phyloP scores from a whole-genome alignment of 345 rosid species.

The Eucalyptus camaldulensis region DNA sequence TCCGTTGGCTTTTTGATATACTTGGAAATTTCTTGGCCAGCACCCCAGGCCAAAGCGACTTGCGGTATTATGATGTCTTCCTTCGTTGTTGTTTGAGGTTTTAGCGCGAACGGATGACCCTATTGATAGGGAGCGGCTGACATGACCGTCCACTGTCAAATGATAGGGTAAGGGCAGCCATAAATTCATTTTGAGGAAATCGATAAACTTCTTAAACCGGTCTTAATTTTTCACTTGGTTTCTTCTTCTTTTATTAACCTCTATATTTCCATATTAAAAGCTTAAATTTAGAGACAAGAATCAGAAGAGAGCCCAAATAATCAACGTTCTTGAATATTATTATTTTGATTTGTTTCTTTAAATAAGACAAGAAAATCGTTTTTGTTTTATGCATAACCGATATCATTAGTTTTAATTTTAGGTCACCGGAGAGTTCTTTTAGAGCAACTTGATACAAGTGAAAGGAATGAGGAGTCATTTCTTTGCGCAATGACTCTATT shows the following conservation, averaged over 20 bases:
- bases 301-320: neutral
- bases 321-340: neutral
- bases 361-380: too few relatives aligned
- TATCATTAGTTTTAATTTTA: too few relatives aligned
- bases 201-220: neutral
- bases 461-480: neutral
- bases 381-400: neutral
- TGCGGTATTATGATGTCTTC: neutral
- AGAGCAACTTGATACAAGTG: neutral
- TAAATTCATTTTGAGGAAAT: neutral
- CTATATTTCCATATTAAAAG: neutral
- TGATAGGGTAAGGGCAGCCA: neutral
- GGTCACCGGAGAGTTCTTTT: neutral
- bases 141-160: neutral
- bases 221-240: too few relatives aligned
- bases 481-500: neutral
- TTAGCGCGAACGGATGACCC: neutral
- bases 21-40: neutral
- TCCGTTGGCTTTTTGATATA: neutral
- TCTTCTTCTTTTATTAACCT: too few relatives aligned
- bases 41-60: neutral
- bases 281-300: neutral
- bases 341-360: neutral
- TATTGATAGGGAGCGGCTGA: neutral
- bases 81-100: neutral